These are phyloP conservation scores for Athelia psychrophila DNA, from an alignment of 1,284 basidiomycete species.

Conservation along the genomic window DNA sequence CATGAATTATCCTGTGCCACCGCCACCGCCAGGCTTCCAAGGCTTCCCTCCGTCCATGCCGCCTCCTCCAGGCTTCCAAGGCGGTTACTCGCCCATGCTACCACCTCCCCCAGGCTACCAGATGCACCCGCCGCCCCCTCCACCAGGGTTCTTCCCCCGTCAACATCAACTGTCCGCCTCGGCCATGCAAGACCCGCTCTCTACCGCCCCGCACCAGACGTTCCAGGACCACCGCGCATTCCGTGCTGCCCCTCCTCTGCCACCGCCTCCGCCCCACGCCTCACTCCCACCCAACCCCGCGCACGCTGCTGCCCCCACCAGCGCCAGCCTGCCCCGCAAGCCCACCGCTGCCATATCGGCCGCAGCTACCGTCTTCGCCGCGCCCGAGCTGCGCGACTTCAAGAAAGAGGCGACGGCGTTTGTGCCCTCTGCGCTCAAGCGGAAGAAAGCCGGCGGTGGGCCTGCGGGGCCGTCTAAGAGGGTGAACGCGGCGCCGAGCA, in stretches of 20 bases:
- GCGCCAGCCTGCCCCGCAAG: slow-evolving; percentile 1
- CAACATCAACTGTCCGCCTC: slow-evolving; percentile 39
- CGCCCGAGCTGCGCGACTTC: slow-evolving; percentile 82
- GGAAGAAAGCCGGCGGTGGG: slow-evolving; percentile 47
- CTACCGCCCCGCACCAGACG: slow-evolving; percentile 61
- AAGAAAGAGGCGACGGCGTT: slow-evolving; percentile 92
- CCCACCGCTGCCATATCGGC: slow-evolving; percentile 29
- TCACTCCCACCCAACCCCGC: slow-evolving; percentile 33
- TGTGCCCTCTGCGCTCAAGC: slow-evolving; percentile 69
- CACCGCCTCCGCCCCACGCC: slow-evolving; percentile 30
- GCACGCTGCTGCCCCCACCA: slow-evolving; percentile 32
- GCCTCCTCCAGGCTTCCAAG: slow-evolving; percentile 11
- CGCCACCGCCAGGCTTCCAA: slow-evolving; percentile 18
- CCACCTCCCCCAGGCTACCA: slow-evolving; percentile 26
- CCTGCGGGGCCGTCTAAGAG: slow-evolving; percentile 32
- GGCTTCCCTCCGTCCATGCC: slow-evolving; percentile 20
- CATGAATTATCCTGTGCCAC: slow-evolving; percentile 11
- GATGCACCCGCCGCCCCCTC: slow-evolving; percentile 35
- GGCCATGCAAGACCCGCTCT: slow-evolving; percentile 61
- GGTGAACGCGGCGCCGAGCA: slow-evolving; percentile 63
- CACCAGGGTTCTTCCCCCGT: slow-evolving; percentile 59
- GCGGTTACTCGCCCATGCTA: slow-evolving; percentile 5
- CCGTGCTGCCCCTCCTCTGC: slow-evolving; percentile 17
- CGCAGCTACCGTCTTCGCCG: slow-evolving; percentile 75
- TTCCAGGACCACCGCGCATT: slow-evolving; percentile 56